Percentiles rank a stretch among this genome's conserved stretches.
phyloP scores from a whole-genome alignment of 1,284 basidiomycete species.

The Chiua sp. region DNA sequence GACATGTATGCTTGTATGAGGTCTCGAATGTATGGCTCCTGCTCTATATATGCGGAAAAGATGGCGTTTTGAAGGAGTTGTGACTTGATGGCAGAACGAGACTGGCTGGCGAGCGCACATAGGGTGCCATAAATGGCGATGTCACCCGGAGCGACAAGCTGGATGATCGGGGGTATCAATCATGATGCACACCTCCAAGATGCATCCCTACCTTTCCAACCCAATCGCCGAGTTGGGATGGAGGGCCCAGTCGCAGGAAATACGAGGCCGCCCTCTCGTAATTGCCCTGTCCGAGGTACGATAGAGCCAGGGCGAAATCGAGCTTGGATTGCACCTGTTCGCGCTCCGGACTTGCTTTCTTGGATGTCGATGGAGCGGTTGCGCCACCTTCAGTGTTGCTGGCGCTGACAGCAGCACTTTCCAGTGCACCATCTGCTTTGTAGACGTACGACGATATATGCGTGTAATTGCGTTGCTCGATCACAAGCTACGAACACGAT shows the following conservation, averaged over 20 bases:
- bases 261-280: slow-evolving; percentile 79
- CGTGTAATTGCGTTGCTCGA: slow-evolving; percentile 83
- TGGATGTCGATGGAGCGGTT: slow-evolving; percentile 41
- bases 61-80: slow-evolving; percentile 72
- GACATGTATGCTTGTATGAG: slow-evolving; percentile 82
- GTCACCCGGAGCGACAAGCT: slow-evolving; percentile 80
- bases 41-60: slow-evolving; percentile 81
- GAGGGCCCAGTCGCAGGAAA: slow-evolving; percentile 70
- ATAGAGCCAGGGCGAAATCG: slow-evolving; percentile 77
- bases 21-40: slow-evolving; percentile 84
- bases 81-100: slow-evolving; percentile 70
- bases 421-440: slow-evolving; percentile 89
- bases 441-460: slow-evolving; percentile 87
- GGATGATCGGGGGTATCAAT: not conserved
- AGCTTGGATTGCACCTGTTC: slow-evolving; percentile 78
- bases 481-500: slow-evolving; percentile 59
- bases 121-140: slow-evolving; percentile 85
- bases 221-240: slow-evolving; percentile 76
- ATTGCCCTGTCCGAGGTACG: slow-evolving; percentile 68
- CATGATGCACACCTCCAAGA: not conserved
- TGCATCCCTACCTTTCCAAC: slow-evolving; percentile 56
- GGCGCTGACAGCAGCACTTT: slow-evolving; percentile 51
- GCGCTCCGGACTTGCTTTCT: slow-evolving; percentile 54
- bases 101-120: slow-evolving; percentile 79
- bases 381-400: slow-evolving; percentile 22